Percentiles rank a stretch among this genome's conserved stretches.
phyloP scores from a whole-genome alignment of 257 asterid genomes.

The Solanum sitiens region DNA sequence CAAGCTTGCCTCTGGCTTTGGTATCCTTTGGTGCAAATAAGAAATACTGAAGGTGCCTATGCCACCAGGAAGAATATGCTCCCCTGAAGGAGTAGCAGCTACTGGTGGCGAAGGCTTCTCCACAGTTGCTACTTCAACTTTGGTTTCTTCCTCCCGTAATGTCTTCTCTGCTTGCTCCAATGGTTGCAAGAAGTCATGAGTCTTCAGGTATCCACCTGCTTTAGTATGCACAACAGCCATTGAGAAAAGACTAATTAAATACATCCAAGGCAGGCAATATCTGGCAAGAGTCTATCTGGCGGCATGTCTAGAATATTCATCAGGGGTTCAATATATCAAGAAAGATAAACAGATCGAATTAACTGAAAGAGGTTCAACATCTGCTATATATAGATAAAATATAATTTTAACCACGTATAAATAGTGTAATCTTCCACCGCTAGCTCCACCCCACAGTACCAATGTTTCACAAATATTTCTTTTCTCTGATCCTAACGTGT shows the following conservation, averaged over 20 bases:
- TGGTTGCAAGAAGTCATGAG: constrained; percentile 92
- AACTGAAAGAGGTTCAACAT: background rate
- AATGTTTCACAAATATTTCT: background rate
- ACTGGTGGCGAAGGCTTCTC: constrained; percentile 42
- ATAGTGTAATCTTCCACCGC: background rate
- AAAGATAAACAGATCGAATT: background rate
- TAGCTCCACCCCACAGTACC: background rate
- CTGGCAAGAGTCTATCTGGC: background rate
- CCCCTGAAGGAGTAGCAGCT: constrained; percentile 36
- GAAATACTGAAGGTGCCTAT: constrained; percentile 77
- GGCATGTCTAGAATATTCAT: background rate
- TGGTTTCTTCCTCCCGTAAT: constrained; percentile 36
- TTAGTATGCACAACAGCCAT: background rate
- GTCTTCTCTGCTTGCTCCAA: constrained; percentile 56
- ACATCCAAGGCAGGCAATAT: background rate
- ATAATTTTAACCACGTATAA: background rate
- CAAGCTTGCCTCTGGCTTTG: constrained; percentile 42
- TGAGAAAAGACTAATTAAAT: background rate
- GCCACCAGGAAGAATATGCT: constrained; percentile 70
- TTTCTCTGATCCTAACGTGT: background rate
- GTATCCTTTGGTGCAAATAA: constrained; percentile 37
- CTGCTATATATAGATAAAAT: too few relatives aligned
- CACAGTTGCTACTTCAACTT: constrained; percentile 20
- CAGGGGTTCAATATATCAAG: background rate
- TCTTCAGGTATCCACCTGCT: constrained; percentile 60